These are phyloP conservation scores for Penicillium sp. DNA, from an alignment of 2,329 filamentous ascomycete genomes.

Conservation along the genomic window DNA sequence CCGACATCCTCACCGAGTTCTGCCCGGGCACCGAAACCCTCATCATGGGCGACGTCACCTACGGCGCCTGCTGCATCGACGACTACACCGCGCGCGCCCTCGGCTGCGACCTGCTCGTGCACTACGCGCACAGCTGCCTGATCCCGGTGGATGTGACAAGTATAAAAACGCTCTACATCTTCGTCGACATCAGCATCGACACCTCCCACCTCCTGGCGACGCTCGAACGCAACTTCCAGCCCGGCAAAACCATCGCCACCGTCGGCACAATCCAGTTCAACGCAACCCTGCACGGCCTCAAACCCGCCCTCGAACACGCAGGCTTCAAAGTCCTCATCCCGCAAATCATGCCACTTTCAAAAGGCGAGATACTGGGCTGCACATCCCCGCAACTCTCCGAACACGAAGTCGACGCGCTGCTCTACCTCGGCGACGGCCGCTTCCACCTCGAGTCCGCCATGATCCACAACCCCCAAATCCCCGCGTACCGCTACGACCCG, in stretches of 20 bases:
- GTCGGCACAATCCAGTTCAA: conserved; percentile 99
- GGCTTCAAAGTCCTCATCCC: conserved; percentile 85
- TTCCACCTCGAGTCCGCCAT: conserved; percentile 98
- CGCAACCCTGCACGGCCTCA: conserved; percentile 85
- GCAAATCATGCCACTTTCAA: conserved; percentile 87
- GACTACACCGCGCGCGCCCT: conserved; percentile 94
- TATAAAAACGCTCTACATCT: conserved; percentile 96
- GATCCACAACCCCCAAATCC: conserved; percentile 91
- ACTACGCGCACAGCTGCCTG: conserved; percentile 95
- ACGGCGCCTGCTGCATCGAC: conserved; percentile 97
- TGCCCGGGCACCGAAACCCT: conserved; percentile 87
- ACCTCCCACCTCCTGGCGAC: conserved; percentile 80
- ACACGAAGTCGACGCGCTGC: conserved; percentile 66
- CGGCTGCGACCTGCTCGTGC: conserved; percentile 88
- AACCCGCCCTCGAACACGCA: conserved; percentile 70
- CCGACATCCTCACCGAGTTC: conserved; percentile 91
- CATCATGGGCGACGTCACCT: conserved; percentile 99
- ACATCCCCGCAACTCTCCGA: conserved; percentile 73
- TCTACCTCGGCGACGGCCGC: conserved; percentile 87
- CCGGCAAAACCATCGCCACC: conserved; percentile 82
- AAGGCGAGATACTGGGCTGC: conserved; percentile 95
- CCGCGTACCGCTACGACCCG: conserved; percentile 94
- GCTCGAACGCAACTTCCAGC: conserved; percentile 79
- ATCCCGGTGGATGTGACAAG: conserved; percentile 95
- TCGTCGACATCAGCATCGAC: conserved; percentile 97